Evolutionary conservation across 805 yeast species (phyloP).

Genomic region (Ogataea nitratoaversa): DNA sequence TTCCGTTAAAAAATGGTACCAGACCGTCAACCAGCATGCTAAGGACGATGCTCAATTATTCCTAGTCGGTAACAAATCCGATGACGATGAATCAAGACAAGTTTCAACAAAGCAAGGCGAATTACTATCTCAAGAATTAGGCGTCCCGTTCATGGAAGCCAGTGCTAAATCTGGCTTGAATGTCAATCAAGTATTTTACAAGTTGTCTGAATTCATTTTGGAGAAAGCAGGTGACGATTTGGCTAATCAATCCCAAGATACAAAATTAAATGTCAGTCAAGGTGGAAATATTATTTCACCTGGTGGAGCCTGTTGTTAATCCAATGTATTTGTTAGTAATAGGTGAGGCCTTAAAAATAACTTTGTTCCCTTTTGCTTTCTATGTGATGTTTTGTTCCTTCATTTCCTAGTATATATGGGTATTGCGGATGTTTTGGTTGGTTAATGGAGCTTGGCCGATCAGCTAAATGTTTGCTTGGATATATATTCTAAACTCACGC

Average conservation of each 20-base stretch:
- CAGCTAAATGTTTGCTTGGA: too few species aligned
- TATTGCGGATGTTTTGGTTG: too few species aligned
- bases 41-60: conserved; percentile 92
- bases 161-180: conserved; percentile 91
- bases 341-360: too few species aligned
- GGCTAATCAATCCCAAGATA: conserved; percentile 22
- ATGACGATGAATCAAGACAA: conserved; percentile 81
- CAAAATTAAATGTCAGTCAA: conserved; percentile 26
- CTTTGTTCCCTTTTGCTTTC: too few species aligned
- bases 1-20: conserved; percentile 91
- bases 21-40: conserved; percentile 94
- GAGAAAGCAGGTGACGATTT: conserved; percentile 58
- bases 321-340: too few species aligned
- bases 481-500: too few species aligned
- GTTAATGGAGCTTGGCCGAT: too few species aligned
- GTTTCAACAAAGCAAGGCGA: conserved; percentile 90
- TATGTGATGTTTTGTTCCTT: too few species aligned
- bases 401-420: too few species aligned
- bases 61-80: conserved; percentile 94
- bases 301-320: conserved; percentile 27
- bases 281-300: conserved; percentile 6
- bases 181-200: conserved; percentile 88
- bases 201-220: conserved; percentile 80
- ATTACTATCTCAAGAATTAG: conserved; percentile 77
- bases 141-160: conserved; percentile 91